Base-by-base conservation (phyloP, 1,284 basidiomycete species). In the Schizopora paradoxa region DNA sequence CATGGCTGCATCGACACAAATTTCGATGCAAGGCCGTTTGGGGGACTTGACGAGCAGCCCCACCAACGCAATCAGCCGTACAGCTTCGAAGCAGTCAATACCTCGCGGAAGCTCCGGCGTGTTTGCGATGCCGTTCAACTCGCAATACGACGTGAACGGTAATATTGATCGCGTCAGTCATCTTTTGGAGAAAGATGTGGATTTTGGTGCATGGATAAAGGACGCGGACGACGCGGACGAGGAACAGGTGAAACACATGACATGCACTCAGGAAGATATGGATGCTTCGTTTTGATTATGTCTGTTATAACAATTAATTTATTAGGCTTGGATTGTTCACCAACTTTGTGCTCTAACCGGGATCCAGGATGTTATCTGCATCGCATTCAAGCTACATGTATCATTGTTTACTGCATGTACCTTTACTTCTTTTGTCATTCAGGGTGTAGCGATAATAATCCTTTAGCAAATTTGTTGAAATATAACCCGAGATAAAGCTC, bases 61-160 rank as follows among this genome's bases (percentile, higher is more conserved):
- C 25, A 13, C 41, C 10, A n/a, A 18, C 28, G 13, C 37, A 39
- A 14, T 10, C 14, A n/a, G 47, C 14, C 52, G 51, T 32, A 6
- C 37, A 39, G 47, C 43, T 21, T 36, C 41, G 28, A 18, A 19
- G 34, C 51, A 56, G 43, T 41, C 18, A 58, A 51, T 47, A 52
- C n/a, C 51, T 48, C 22, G 48, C 34, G 41, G 16, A 18, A 43
- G 44, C 39, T 34, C 42, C 21, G 38, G 39, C 6, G 18, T 41
- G 11, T 21, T 40, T 45, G 63, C 58, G 29, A 58, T 65, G 58
- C 65, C 63, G 0, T 72, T 66, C 49, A 69, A 65, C 43, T 72
- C 72, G n/a, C 73, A 73, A 53, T 69, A 70, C 46, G 69, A 75
- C 49, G 61, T 73, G 3, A 72, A 73, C 51, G 63, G 61, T 11